Conservation (phyloP, 164 flowering plant genomes). For the Stephania cephalantha region DNA sequence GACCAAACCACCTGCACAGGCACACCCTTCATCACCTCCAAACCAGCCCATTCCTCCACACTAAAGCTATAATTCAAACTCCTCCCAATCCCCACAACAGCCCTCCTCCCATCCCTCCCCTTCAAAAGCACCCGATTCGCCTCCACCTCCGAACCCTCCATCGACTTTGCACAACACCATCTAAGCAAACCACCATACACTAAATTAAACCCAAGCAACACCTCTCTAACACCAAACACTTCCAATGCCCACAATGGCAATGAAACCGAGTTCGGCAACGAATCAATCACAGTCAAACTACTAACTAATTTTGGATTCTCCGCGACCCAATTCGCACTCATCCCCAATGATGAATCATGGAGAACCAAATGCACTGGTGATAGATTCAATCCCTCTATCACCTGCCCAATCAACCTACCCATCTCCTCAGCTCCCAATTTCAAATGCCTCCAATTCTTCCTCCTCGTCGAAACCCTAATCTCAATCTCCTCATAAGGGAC, state of each 20-base stretch:
- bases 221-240: slow-evolving; percentile 54
- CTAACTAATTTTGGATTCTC: slow-evolving; percentile 45
- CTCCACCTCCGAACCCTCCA: slow-evolving; percentile 34
- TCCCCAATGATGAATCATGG: slow-evolving; percentile 68
- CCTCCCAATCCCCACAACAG: slow-evolving; percentile 52
- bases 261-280: slow-evolving; percentile 31
- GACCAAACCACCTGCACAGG: slow-evolving; percentile 89
- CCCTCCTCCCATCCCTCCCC: slow-evolving; percentile 53
- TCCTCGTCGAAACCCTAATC: slow-evolving; percentile 20
- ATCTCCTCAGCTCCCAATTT: slow-evolving; percentile 55
- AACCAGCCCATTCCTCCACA: slow-evolving; percentile 66
- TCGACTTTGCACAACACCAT: slow-evolving; percentile 42
- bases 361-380: slow-evolving; percentile 80
- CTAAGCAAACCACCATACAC: slow-evolving; percentile 40
- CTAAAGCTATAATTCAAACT: slow-evolving; percentile 70
- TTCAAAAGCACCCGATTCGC: slow-evolving; percentile 70
- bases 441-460: slow-evolving; percentile 37
- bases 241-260: slow-evolving; percentile 60
- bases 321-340: slow-evolving; percentile 59
- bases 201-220: slow-evolving; percentile 41
- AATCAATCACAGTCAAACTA: slow-evolving; percentile 70
- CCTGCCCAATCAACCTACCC: slow-evolving; percentile 65
- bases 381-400: slow-evolving; percentile 56
- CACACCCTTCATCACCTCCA: slow-evolving; percentile 42
- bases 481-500: slow-evolving; percentile 55